A percentile compares a stretch with the other conserved stretches of the same genome.
Conservation (phyloP, 805 yeast genomes). For the Ogataea ramenticola region DNA sequence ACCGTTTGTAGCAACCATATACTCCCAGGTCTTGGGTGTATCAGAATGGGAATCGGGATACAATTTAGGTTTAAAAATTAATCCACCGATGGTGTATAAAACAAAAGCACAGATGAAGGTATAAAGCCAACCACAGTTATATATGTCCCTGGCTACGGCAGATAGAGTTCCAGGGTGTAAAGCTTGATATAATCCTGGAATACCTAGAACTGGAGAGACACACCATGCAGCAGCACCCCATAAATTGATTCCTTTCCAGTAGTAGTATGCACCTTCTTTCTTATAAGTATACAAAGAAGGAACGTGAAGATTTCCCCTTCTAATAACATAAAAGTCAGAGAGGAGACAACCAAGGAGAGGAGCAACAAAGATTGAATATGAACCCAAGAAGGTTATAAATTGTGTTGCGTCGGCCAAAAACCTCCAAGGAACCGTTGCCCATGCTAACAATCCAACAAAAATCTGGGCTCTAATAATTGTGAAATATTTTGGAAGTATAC, state of each 20-base stretch:
- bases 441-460: slow-evolving; percentile 12
- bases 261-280: slow-evolving; percentile 11
- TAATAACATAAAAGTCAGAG: slow-evolving; percentile 13
- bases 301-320: slow-evolving; percentile 14
- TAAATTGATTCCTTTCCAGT: slow-evolving; percentile 10
- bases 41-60: slow-evolving; percentile 15
- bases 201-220: slow-evolving; percentile 16
- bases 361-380: slow-evolving; percentile 16
- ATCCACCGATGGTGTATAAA: slow-evolving; percentile 8
- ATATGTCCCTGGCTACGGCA: slow-evolving; percentile 14
- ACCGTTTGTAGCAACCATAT: slow-evolving; percentile 14
- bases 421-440: slow-evolving; percentile 20
- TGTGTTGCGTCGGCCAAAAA: slow-evolving; percentile 13
- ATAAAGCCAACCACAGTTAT: slow-evolving; percentile 18
- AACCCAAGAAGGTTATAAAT: slow-evolving; percentile 14
- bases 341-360: slow-evolving; percentile 14
- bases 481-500: slow-evolving; percentile 21
- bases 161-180: slow-evolving; percentile 11
- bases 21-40: slow-evolving; percentile 15
- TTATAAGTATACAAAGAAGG: slow-evolving; percentile 13
- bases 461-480: slow-evolving; percentile 19
- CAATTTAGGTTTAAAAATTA: slow-evolving; percentile 11
- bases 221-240: slow-evolving; percentile 14
- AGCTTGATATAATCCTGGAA: slow-evolving; percentile 23
- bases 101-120: slow-evolving; percentile 12